Evolutionary conservation across 345 rosid genomes (phyloP).

Genomic region (Excoecaria agallocha): DNA sequence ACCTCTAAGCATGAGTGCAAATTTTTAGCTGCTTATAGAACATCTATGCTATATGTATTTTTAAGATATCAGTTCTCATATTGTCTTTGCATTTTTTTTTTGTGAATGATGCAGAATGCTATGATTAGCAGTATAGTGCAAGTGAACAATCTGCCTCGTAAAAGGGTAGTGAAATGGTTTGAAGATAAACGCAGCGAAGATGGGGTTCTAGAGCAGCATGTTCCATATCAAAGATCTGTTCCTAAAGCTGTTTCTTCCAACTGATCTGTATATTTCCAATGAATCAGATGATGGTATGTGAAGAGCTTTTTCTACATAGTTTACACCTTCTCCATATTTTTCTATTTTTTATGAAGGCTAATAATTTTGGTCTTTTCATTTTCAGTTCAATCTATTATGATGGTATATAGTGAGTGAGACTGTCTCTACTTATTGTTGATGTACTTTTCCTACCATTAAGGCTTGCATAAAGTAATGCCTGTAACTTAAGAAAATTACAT

Average conservation of each 20-base stretch:
- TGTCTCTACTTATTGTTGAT: too few species aligned
- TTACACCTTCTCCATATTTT: neutral
- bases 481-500: too few species aligned
- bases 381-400: too few species aligned
- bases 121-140: slow-evolving; percentile 87
- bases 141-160: slow-evolving; percentile 83
- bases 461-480: too few species aligned
- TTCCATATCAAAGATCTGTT: slow-evolving; percentile 53
- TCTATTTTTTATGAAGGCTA: neutral
- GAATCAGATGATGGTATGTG: neutral
- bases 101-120: slow-evolving; percentile 56
- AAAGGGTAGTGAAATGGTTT: slow-evolving; percentile 76
- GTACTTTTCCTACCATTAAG: too few species aligned
- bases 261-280: slow-evolving; percentile 16
- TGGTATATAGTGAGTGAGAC: too few species aligned
- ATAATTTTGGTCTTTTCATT: neutral
- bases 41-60: neutral
- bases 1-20: neutral
- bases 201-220: slow-evolving; percentile 53
- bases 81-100: slow-evolving; percentile 15
- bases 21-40: neutral
- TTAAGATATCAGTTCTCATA: slow-evolving; percentile 6
- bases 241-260: slow-evolving; percentile 32
- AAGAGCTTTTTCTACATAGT: neutral
- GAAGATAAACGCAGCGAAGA: slow-evolving; percentile 81